phyloP scores from a whole-genome alignment of 257 asterid genomes.

The Solanum arcanum region DNA sequence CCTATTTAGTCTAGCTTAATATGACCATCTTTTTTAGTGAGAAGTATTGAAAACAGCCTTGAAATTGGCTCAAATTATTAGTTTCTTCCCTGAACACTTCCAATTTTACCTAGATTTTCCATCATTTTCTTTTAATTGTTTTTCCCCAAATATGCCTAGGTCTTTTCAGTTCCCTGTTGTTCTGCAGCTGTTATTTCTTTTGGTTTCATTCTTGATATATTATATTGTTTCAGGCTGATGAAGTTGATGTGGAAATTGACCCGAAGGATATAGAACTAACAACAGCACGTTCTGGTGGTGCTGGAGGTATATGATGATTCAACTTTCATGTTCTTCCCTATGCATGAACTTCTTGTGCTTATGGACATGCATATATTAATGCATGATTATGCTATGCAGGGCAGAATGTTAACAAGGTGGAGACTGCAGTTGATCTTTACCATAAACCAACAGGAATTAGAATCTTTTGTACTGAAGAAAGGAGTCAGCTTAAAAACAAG shows the following conservation, averaged over 20 bases:
- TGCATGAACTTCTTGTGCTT: not conserved
- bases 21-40: not conserved
- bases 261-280: constrained; percentile 97
- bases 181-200: not conserved
- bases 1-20: not conserved
- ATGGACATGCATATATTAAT: not conserved
- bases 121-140: not conserved
- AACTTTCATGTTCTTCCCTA: not conserved
- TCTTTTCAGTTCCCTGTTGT: not conserved
- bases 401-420: constrained; percentile 99
- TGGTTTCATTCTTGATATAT: constrained; percentile 8
- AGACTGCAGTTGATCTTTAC: constrained; percentile 92
- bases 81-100: not conserved
- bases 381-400: constrained; percentile 46
- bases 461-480: constrained; percentile 96
- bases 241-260: constrained; percentile 95
- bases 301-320: constrained; percentile 66
- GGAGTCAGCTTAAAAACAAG: constrained; percentile 83
- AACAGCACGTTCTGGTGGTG: constrained; percentile 98
- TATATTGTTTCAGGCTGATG: constrained; percentile 68
- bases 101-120: not conserved
- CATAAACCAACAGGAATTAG: constrained; percentile 98
- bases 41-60: not conserved
- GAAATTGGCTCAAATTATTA: not conserved
- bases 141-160: not conserved